Conservation (phyloP, 768 basidiomycete genomes). For the Rhodotorula taiwanensis region DNA sequence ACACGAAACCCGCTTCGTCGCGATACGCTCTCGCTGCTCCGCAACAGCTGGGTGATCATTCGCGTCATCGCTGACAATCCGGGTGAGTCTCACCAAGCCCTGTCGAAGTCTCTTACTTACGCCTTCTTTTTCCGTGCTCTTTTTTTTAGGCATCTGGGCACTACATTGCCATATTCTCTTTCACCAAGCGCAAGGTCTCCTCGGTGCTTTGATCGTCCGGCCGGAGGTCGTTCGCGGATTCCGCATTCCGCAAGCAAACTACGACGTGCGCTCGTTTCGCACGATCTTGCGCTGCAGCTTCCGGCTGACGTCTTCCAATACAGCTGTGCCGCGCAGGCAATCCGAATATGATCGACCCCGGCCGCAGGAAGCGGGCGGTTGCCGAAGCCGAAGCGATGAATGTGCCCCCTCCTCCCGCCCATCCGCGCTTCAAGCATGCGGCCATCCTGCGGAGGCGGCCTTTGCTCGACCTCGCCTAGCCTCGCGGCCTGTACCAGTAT, state of each 20-base stretch:
- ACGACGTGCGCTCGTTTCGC: slow-evolving; percentile 1
- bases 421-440: too few species aligned
- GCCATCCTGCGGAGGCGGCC: too few species aligned
- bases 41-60: not conserved
- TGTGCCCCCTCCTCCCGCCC: not conserved
- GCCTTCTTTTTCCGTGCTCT: too few species aligned
- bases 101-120: too few species aligned
- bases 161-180: not conserved
- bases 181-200: slow-evolving; percentile 12
- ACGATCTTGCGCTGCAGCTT: not conserved
- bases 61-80: slow-evolving; percentile 2
- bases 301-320: too few species aligned
- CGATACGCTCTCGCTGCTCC: slow-evolving; percentile 5
- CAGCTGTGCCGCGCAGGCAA: slow-evolving; percentile 11
- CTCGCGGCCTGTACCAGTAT: too few species aligned
- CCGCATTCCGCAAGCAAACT: not conserved
- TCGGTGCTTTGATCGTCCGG: slow-evolving; percentile 16
- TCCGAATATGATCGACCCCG: not conserved
- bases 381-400: too few species aligned
- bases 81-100: not conserved
- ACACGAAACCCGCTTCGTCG: slow-evolving; percentile 11
- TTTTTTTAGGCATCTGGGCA: too few species aligned
- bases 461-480: too few species aligned
- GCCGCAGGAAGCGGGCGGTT: not conserved
- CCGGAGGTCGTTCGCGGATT: not conserved